Percentiles rank a stretch among this genome's conserved stretches.
These are phyloP conservation scores for Curvularia lunata DNA, from an alignment of 2,329 filamentous ascomycete species.

Conservation along the genomic window DNA sequence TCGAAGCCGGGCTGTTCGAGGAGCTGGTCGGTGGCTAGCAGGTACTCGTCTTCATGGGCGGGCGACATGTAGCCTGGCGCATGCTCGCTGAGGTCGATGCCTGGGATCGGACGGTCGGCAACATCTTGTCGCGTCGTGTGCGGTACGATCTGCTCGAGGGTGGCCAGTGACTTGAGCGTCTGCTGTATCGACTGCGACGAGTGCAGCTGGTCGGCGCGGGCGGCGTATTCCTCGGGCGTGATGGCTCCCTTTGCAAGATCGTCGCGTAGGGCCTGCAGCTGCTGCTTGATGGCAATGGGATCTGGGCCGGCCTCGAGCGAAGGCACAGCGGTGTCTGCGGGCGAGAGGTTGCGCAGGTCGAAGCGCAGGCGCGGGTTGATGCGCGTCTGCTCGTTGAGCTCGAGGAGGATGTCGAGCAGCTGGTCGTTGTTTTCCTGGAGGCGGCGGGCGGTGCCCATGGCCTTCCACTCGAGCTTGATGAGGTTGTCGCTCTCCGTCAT, in stretches of 20 bases:
- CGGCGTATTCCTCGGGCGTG: conserved; percentile 40
- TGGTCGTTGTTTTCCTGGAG: conserved; percentile 92
- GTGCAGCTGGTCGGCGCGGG: conserved; percentile 37
- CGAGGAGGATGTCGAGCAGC: conserved; percentile 84
- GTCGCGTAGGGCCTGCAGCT: conserved; percentile 43
- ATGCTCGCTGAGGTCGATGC: conserved; percentile 59
- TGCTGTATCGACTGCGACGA: conserved; percentile 32
- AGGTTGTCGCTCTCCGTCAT: conserved; percentile 83
- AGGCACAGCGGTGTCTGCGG: conserved; percentile 37
- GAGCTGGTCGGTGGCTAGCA: conserved; percentile 67
- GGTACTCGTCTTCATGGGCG: conserved; percentile 76
- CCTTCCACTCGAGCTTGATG: conserved; percentile 81
- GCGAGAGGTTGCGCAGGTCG: conserved; percentile 63
- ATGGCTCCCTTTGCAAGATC: conserved; percentile 42
- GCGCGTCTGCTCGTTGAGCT: conserved; percentile 84
- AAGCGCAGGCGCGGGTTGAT: conserved; percentile 77
- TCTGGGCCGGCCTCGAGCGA: conserved; percentile 33
- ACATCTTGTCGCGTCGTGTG: conserved; percentile 45
- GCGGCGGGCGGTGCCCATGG: conserved; percentile 79
- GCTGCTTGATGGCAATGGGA: conserved; percentile 32
- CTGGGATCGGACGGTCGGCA: conserved; percentile 46
- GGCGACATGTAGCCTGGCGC: conserved; percentile 71
- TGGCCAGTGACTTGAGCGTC: conserved; percentile 42
- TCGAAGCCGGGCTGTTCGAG: conserved; percentile 61
- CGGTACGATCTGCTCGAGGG: conserved; percentile 51